Conservation (phyloP, 495 filamentous ascomycete species). For the Aspergillus steynii region DNA sequence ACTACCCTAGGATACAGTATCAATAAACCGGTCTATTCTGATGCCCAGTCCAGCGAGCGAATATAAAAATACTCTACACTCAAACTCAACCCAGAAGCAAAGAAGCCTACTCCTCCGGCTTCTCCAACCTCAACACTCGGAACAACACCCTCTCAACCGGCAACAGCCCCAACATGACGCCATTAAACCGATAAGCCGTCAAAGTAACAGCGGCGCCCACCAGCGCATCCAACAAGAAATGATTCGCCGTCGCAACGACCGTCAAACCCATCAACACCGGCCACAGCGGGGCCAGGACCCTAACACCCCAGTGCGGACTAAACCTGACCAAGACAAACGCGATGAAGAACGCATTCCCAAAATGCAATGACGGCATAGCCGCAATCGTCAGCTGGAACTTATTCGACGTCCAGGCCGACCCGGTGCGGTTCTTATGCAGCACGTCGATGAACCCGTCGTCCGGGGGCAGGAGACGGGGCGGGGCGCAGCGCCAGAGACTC, state of each 20-base stretch:
- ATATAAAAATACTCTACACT: background rate
- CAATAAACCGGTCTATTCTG: too few species aligned
- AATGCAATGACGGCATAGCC: conserved; percentile 61
- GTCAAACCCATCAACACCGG: conserved; percentile 59
- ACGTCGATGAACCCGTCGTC: conserved; percentile 65
- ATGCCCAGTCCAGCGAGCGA: too few species aligned
- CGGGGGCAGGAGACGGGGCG: conserved; percentile 58
- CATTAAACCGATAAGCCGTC: conserved; percentile 49
- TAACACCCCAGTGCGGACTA: background rate
- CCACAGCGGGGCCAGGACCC: conserved; percentile 50
- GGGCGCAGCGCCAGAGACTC: conserved; percentile 61
- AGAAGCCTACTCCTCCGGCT: background rate
- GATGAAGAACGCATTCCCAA: conserved; percentile 59
- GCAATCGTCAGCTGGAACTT: conserved; percentile 56
- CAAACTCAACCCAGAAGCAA: background rate
- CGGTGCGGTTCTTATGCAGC: conserved; percentile 54
- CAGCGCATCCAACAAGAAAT: conserved; percentile 61
- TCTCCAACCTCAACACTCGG: background rate
- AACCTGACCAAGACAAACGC: conserved; percentile 49
- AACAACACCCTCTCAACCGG: background rate
- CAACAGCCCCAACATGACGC: background rate
- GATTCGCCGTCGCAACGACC: conserved; percentile 67
- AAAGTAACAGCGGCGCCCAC: conserved; percentile 50
- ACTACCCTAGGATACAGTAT: too few species aligned
- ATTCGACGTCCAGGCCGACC: conserved; percentile 60